phyloP scores from a whole-genome alignment of 257 asterid species.

The Nicotiana benthamiana region DNA sequence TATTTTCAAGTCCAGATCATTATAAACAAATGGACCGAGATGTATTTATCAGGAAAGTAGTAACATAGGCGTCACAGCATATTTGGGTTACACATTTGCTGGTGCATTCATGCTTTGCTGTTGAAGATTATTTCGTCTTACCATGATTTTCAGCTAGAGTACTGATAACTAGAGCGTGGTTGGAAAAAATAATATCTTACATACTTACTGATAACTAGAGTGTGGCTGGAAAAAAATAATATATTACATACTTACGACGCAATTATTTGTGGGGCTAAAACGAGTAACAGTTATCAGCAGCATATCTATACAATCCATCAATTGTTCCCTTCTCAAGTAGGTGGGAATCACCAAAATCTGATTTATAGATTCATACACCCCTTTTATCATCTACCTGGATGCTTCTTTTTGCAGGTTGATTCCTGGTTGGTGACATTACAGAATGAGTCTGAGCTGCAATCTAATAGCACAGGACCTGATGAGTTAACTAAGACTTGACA shows the following conservation, averaged over 20 bases:
- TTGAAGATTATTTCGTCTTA: background rate
- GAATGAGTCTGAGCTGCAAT: slow-evolving; percentile 36
- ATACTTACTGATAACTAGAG: background rate
- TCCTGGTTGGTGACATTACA: slow-evolving; percentile 65
- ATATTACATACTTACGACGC: background rate
- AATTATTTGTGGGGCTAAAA: background rate
- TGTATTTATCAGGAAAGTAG: background rate
- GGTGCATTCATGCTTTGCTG: background rate
- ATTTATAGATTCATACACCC: background rate
- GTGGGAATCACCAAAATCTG: background rate
- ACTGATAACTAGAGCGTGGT: background rate
- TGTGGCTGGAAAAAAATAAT: background rate
- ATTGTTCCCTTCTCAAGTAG: too few species aligned
- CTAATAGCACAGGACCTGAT: slow-evolving; percentile 16
- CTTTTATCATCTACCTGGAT: background rate
- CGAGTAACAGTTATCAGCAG: background rate
- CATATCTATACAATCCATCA: background rate
- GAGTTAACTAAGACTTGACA: slow-evolving; percentile 8
- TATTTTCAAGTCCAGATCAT: background rate
- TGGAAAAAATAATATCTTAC: background rate
- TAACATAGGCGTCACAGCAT: background rate
- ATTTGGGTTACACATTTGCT: background rate
- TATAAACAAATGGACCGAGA: background rate
- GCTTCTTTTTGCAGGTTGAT: slow-evolving; percentile 44
- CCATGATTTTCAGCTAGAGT: background rate